Percentiles rank a stretch among this genome's conserved stretches.
phyloP scores from a whole-genome alignment of 495 filamentous ascomycete species.

The Tuber magnatum region DNA sequence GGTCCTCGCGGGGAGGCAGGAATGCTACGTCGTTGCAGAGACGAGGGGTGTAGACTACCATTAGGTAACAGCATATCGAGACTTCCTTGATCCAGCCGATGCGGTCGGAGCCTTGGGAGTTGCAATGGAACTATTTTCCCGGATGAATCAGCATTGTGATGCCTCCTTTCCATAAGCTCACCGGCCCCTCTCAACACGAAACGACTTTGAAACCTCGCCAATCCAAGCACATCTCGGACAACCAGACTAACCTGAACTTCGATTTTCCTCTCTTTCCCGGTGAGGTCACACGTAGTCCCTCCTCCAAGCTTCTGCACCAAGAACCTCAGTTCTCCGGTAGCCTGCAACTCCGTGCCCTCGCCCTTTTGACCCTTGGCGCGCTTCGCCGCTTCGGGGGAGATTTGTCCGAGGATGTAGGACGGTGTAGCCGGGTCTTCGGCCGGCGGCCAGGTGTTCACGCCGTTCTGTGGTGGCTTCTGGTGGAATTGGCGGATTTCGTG shows the following conservation, averaged over 20 bases:
- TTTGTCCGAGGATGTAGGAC: slow-evolving; percentile 63
- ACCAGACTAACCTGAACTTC: slow-evolving; percentile 57
- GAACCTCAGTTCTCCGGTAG: slow-evolving; percentile 77
- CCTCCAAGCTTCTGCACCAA: slow-evolving; percentile 78
- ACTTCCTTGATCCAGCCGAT: slow-evolving; percentile 96
- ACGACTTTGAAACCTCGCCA: neutral
- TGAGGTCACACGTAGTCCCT: slow-evolving; percentile 89
- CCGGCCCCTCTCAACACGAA: neutral
- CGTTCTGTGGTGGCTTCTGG: slow-evolving; percentile 60
- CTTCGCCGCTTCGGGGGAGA: slow-evolving; percentile 41
- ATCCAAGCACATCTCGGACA: neutral
- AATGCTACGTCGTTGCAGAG: slow-evolving; percentile 92
- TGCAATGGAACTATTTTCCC: slow-evolving; percentile 70
- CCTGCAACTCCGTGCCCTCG: slow-evolving; percentile 58
- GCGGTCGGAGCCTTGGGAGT: slow-evolving; percentile 68
- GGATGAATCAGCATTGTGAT: slow-evolving; percentile 1
- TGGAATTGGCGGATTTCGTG: slow-evolving; percentile 86
- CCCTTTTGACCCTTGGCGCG: slow-evolving; percentile 42
- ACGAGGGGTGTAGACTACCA: slow-evolving; percentile 88
- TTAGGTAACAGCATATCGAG: slow-evolving; percentile 85
- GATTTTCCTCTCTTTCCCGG: slow-evolving; percentile 71
- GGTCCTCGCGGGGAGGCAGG: slow-evolving; percentile 71
- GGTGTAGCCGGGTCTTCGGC: slow-evolving; percentile 66
- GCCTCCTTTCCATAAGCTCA: neutral
- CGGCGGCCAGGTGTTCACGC: slow-evolving; percentile 62